These are phyloP conservation scores for Melaleuca quinquenervia DNA, from an alignment of 345 rosid genomes.

Conservation along the genomic window DNA sequence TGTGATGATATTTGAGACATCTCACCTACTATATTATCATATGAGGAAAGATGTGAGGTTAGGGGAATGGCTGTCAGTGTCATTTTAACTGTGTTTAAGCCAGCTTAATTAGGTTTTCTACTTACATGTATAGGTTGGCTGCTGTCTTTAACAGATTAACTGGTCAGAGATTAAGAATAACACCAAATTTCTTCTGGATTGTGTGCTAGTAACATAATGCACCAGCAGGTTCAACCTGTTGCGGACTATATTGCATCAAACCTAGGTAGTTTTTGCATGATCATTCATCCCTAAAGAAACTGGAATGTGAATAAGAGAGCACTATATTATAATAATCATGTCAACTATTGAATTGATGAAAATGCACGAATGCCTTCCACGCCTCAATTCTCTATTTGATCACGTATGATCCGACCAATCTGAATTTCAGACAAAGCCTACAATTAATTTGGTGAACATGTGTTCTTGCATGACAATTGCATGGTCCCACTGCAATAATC, in stretches of 20 bases:
- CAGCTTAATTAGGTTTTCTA: background rate
- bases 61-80: background rate
- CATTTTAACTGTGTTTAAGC: background rate
- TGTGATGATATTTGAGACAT: constrained; percentile 16
- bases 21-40: background rate
- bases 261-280: background rate
- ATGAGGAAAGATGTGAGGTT: background rate
- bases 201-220: background rate
- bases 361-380: background rate
- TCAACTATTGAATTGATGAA: background rate
- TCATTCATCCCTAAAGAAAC: background rate
- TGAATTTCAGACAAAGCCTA: background rate
- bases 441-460: background rate
- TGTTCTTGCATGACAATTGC: background rate
- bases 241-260: background rate
- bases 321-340: background rate
- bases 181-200: background rate
- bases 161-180: background rate
- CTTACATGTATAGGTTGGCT: background rate
- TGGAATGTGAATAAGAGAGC: background rate
- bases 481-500: background rate
- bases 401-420: background rate
- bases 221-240: background rate
- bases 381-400: background rate
- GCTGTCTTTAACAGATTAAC: background rate